Evolutionary conservation across 2,329 filamentous ascomycete genomes (phyloP), one percentile per base, ranked within the genome.

Genomic region (Aspergillus sergii): DNA sequence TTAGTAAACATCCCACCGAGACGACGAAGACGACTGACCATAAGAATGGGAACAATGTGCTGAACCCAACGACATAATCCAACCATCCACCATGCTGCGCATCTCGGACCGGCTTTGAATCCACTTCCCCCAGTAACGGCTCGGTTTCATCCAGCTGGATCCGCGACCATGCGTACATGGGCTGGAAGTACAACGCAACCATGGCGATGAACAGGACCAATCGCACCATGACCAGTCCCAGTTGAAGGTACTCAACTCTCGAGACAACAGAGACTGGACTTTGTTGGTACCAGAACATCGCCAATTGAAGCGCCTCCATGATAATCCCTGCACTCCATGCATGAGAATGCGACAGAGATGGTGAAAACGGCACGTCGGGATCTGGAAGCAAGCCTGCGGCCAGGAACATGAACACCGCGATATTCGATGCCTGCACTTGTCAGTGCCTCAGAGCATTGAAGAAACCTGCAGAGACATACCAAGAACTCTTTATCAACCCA

Each of bases 1-100:
- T 34, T 34, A 34, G 32, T 34, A 11, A 12, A 34, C 32, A 34
- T 34, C 32, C 32, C 2, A 12, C 4, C 3, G 32, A 34, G 32
- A 2, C 32, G 12, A 12, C 32, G 55, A 93, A 71, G n/a, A 94
- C 75, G 28, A 56, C 53, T 7, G 30, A 56, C 53, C 53, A 56
- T 36, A 56, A 36, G 34, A 56, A 56, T 30, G 53, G 53, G 30
- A 56, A 56, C 30, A 56, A 36, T 56, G 53, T 56, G 53, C 53
- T 56, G 32, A 56, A 56, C 30, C 53, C 53, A 56, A 36, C 34
- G 16, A 56, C 53, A 14, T 56, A 56, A 19, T 56, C 53, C 53
- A 56, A 32, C 53, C 53, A 56, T 32, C 53, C 53, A n/a, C 53
- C 53, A 56, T 56, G 26, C 32, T 56, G 53, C 32, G 53, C 53